Base-by-base conservation (phyloP, 805 yeast genomes). In the Aciculoconidium aculeatum region DNA sequence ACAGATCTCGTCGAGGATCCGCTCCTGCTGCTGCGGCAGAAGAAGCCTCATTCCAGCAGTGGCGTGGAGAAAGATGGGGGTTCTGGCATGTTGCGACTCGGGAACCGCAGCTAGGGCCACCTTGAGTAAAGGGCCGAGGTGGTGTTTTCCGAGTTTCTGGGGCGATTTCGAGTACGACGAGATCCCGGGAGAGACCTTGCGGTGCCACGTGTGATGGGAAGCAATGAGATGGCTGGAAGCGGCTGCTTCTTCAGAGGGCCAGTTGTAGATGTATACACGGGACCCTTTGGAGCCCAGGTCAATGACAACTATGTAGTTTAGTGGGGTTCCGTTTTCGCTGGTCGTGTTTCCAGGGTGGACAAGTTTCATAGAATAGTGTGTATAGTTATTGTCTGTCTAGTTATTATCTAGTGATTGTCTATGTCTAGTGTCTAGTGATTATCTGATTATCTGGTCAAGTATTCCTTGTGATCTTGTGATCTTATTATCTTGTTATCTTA, bases 251-350 rank as follows among this genome's bases (percentile, higher is more conserved):
- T n/a, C n/a, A n/a, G n/a, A n/a, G n/a, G 59, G 47, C 75, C 77
- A 79, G 32, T 68, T 62, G 51, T 77, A 77, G 1, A 77, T 64
- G 40, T 63, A 74, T 0, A 77, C 81, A 11, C 84, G 48, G 0
- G 81, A 70, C 0, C 84, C 84, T 34, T 67, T 74, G 3, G 82
- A 75, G 0, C 85, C 84, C 1, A 82, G 72, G 48, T 77, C 85
- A 2, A 77, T 67, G 4, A 77, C 61, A 3, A 77, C 65, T 3
- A 77, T 68, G 45, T 76, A 77, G 46, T 77, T 76, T 35, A 70
- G 72, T 1, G 80, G 80, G 1, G 67, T 50, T 2, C 70, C 70
- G 2, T 62, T 47, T 3, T 48, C 41, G 30, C 67, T 64, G 16
- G n/a, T n/a, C n/a, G n/a, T n/a, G n/a, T n/a, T n/a, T n/a, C n/a